phyloP scores from a whole-genome alignment of 352 stramenopile species.

The Phytophthora tentaculata region DNA sequence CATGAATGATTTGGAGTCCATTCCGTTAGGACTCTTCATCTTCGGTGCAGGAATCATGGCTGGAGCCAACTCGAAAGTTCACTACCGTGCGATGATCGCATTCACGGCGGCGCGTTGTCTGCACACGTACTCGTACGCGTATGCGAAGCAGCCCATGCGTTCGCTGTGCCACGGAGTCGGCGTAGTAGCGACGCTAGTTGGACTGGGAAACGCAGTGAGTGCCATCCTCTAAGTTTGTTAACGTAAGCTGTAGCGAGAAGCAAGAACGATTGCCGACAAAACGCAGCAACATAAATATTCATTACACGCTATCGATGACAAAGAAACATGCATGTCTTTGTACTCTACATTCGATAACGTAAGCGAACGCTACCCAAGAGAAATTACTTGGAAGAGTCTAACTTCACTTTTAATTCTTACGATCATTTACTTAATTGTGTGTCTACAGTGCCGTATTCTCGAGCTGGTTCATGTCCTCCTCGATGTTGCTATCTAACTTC shows the following conservation, averaged over 20 bases:
- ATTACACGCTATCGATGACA: neutral
- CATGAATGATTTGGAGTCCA: slow-evolving; percentile 67
- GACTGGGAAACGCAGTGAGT: slow-evolving; percentile 28
- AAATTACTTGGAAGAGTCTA: no score
- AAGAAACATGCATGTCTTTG: neutral
- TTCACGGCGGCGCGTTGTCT: slow-evolving; percentile 47
- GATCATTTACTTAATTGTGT: slow-evolving; percentile 4
- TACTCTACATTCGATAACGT: no score
- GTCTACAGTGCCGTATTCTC: slow-evolving; percentile 39
- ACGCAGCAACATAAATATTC: neutral
- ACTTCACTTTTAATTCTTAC: neutral
- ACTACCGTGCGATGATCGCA: slow-evolving; percentile 37
- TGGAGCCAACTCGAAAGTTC: slow-evolving; percentile 42
- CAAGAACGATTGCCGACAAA: neutral
- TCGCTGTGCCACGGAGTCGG: slow-evolving; percentile 32
- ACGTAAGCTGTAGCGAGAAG: neutral
- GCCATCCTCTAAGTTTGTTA: slow-evolving; percentile 26
- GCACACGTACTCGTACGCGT: slow-evolving; percentile 49
- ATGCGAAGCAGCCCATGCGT: slow-evolving; percentile 47
- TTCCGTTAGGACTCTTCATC: slow-evolving; percentile 59
- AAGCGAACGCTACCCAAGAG: no score
- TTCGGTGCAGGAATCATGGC: slow-evolving; percentile 56
- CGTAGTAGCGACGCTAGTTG: slow-evolving; percentile 31
- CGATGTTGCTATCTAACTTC: slow-evolving; percentile 45
- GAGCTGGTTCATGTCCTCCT: slow-evolving; percentile 50